Percentiles rank a stretch among this genome's conserved stretches.
phyloP scores from a whole-genome alignment of 805 yeast species.

The Tetrapisispora arboricola region DNA sequence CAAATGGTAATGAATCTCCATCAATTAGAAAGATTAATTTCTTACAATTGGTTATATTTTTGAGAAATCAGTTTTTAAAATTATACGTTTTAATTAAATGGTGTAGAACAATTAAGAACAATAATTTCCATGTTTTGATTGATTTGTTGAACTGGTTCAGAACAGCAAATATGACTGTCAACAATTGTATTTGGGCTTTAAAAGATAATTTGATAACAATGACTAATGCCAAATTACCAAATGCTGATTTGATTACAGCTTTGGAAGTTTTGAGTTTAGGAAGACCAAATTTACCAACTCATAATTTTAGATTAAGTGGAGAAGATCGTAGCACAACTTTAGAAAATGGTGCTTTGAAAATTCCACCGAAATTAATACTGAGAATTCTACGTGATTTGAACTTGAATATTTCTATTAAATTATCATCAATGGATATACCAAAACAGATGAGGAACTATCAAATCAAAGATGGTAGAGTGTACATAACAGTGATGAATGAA shows the following conservation, averaged over 20 bases:
- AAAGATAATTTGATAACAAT: conserved; percentile 50
- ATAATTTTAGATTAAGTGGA: conserved; percentile 40
- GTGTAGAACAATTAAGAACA: conserved; percentile 54
- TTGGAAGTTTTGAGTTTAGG: conserved; percentile 75
- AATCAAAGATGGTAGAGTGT: conserved; percentile 68
- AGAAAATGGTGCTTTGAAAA: conserved; percentile 12
- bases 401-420: conserved; percentile 58
- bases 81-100: conserved; percentile 82
- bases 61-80: conserved; percentile 78
- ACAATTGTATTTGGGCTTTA: conserved; percentile 51
- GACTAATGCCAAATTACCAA: conserved; percentile 83
- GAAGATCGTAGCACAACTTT: conserved; percentile 7
- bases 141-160: conserved; percentile 85
- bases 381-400: conserved; percentile 59
- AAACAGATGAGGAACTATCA: conserved; percentile 48
- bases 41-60: conserved; percentile 53
- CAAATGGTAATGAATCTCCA: conserved; percentile 10
- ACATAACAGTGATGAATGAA: conserved; percentile 49
- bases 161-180: conserved; percentile 63
- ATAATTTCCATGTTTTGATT: conserved; percentile 62
- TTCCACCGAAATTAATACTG: conserved; percentile 48
- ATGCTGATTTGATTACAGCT: conserved; percentile 82
- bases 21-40: conserved; percentile 56
- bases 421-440: conserved; percentile 66
- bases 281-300: conserved; percentile 61